Base-by-base conservation (phyloP, 2,329 filamentous ascomycete genomes). In the Ceratocystis colombiana region DNA sequence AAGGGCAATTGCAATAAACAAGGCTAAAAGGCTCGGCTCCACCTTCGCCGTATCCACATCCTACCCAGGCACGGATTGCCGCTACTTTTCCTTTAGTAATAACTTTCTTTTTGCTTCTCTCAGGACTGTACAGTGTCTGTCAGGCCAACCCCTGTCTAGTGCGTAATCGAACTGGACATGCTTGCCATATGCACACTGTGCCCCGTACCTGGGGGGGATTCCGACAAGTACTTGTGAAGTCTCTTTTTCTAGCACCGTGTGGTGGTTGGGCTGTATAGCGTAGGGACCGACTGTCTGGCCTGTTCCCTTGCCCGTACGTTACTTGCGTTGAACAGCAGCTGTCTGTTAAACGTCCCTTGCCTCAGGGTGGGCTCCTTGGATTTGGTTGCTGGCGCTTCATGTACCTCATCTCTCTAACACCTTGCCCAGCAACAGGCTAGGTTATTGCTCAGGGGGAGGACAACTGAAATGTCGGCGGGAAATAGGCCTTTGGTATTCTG, bases 141-240 rank as follows among this genome's bases (percentile, higher is more conserved):
- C 20, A 53, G 48, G 22, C 6, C 10, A 22, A 3, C 22, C 48
- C 48, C 22, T 53, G 48, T 25, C 20, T 5, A 20, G n/a, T 25
- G 48, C 20, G 48, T 12, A 20, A 2, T 12, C n/a, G 6, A 20
- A 20, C 48, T 50, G 48, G 20, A 20, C 20, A 15, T 15, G 37
- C 22, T 6, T 10, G 25, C 22, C 1, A 59, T 15, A 17, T 28
- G 48, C 50, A 33, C 63, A 64, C 63, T 64, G 63, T 64, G 50
- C 20, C 15, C n/a, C 20, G 63, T 46, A 64, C 20, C 37, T 64
- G n/a, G 4, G 37, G 33, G 20, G 50, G 55, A 59, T 57, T 1
- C 37, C 37, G 37, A 41, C 12, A 41, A 41, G 37, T 41, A 41
- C 37, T 15, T 15, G 37, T 1, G 37, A 41, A 41, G 37, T 41